phyloP scores from a whole-genome alignment of 2,329 filamentous ascomycete species.

The Fusarium tjaetaba region DNA sequence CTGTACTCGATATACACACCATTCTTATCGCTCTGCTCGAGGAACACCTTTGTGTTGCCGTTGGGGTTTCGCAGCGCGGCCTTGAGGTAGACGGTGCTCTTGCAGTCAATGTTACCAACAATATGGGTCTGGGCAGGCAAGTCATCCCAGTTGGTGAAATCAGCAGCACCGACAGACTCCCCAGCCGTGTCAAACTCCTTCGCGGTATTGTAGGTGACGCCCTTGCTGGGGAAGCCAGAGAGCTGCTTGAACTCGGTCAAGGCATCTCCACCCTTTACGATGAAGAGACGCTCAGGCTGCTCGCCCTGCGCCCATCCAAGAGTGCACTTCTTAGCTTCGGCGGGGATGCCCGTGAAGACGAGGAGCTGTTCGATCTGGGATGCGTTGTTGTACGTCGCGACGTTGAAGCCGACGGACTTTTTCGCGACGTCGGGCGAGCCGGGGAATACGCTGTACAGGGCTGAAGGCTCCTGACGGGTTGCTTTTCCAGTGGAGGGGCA shows the following conservation, averaged over 20 bases:
- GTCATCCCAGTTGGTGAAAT: constrained; percentile 48
- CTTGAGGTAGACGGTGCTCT: constrained; percentile 45
- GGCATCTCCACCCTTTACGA: constrained; percentile 46
- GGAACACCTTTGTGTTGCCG: constrained; percentile 43
- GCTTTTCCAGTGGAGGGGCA: constrained; percentile 12
- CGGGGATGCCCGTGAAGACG: constrained; percentile 47
- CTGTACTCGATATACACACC: constrained; percentile 43
- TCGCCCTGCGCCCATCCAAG: constrained; percentile 51
- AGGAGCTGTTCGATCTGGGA: constrained; percentile 46
- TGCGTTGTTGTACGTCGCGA: constrained; percentile 39
- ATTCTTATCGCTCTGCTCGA: constrained; percentile 46
- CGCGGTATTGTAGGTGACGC: constrained; percentile 38
- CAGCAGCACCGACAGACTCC: constrained; percentile 33
- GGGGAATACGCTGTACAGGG: constrained; percentile 32
- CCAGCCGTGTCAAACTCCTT: constrained; percentile 34
- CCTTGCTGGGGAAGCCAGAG: constrained; percentile 38
- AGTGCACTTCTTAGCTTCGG: constrained; percentile 42
- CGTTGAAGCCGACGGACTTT: constrained; percentile 27
- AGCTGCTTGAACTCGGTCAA: constrained; percentile 40
- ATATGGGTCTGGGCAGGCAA: constrained; percentile 32
- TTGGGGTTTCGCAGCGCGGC: constrained; percentile 35
- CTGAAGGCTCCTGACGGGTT: constrained; percentile 12
- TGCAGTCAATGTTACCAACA: constrained; percentile 42
- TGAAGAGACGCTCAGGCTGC: constrained; percentile 51
- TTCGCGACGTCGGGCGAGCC: constrained; percentile 27